Evolutionary conservation across 345 rosid species (phyloP).

Genomic region (Salix purpurea): DNA sequence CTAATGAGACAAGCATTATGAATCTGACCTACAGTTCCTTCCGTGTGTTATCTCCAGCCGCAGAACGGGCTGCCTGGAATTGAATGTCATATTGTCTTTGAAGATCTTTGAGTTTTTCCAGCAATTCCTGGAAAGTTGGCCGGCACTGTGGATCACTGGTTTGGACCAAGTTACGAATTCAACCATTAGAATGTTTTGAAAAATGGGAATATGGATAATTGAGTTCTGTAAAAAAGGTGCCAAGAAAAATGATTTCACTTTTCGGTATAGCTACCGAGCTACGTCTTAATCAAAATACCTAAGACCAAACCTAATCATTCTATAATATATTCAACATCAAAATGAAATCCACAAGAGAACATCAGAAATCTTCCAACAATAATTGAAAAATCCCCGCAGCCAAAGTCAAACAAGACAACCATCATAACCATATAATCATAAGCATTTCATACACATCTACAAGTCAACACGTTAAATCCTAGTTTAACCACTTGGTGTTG

Average conservation of each 20-base stretch:
- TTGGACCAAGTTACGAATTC: slow-evolving; percentile 11
- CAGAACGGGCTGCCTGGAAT: slow-evolving; percentile 64
- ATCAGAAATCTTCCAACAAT: background rate
- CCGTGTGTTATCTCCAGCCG: slow-evolving; percentile 37
- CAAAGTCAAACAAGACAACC: slow-evolving; percentile 3
- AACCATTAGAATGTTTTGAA: background rate
- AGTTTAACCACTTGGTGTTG: background rate
- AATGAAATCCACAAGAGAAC: background rate
- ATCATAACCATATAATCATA: background rate
- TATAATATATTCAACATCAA: background rate
- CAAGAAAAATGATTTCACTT: background rate
- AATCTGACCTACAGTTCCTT: slow-evolving; percentile 34
- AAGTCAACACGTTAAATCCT: background rate
- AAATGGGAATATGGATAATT: background rate
- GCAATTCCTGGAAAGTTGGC: slow-evolving; percentile 81
- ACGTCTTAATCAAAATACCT: slow-evolving; percentile 3
- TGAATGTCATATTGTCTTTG: slow-evolving; percentile 62
- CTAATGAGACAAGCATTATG: background rate
- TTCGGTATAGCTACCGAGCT: background rate
- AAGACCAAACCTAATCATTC: slow-evolving; percentile 4
- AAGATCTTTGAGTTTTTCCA: slow-evolving; percentile 73
- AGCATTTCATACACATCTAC: background rate
- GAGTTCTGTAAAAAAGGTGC: background rate
- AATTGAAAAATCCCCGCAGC: background rate
- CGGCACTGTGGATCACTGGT: slow-evolving; percentile 70